Conservation (phyloP, 805 yeast genomes). For the Cyberlindnera xishuangbannaensis region DNA sequence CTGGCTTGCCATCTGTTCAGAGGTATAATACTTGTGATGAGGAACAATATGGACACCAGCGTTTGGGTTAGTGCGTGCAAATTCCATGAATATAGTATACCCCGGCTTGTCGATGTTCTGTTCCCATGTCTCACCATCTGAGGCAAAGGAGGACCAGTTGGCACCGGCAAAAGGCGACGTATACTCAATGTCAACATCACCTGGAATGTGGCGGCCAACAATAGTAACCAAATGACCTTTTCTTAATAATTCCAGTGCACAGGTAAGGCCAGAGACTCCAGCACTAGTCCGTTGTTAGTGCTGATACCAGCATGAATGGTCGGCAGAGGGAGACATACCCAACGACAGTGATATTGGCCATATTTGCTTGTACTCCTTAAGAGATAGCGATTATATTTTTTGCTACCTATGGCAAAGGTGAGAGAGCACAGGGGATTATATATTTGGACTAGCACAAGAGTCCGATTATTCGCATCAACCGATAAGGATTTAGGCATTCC, state of each 20-base stretch:
- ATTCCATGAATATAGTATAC: slow-evolving; percentile 39
- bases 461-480: too few relatives aligned
- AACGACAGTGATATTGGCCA: slow-evolving; percentile 14
- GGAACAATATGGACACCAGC: slow-evolving; percentile 38
- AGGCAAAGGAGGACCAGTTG: slow-evolving; percentile 61
- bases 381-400: too few relatives aligned
- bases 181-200: slow-evolving; percentile 47
- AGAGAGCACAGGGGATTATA: too few relatives aligned
- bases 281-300: too few relatives aligned
- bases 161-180: slow-evolving; percentile 73
- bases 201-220: slow-evolving; percentile 45
- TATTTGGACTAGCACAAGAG: too few relatives aligned
- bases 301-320: too few relatives aligned
- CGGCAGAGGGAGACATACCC: slow-evolving; percentile 10
- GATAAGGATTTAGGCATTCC: too few relatives aligned
- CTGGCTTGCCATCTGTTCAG: slow-evolving; percentile 10
- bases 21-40: slow-evolving; percentile 14
- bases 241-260: slow-evolving; percentile 38
- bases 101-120: slow-evolving; percentile 43
- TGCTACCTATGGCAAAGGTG: too few relatives aligned
- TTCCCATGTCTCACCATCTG: slow-evolving; percentile 28
- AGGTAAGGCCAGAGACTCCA: slow-evolving; percentile 53
- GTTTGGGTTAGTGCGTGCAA: slow-evolving; percentile 42
- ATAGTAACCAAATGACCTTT: slow-evolving; percentile 38
- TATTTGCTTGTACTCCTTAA: slow-evolving; percentile 2